These are phyloP conservation scores for Arthrinium phaeospermum DNA, from an alignment of 2,329 filamentous ascomycete species.

Conservation along the genomic window DNA sequence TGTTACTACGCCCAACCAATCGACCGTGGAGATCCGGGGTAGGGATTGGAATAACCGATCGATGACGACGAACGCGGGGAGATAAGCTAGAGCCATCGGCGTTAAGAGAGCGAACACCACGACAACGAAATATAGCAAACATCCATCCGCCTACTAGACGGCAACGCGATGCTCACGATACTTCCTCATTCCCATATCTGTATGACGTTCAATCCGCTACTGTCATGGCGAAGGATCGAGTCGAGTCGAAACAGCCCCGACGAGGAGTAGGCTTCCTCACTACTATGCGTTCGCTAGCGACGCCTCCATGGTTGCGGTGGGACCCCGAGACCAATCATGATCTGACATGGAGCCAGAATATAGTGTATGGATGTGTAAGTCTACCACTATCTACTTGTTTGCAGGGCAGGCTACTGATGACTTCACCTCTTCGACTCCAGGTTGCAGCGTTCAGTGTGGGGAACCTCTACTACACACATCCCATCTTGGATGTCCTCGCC, in stretches of 20 bases:
- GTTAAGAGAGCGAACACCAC: not conserved
- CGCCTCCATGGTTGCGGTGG: constrained; percentile 9
- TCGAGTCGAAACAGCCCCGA: not conserved
- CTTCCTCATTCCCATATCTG: not conserved
- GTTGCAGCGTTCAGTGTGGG: constrained; percentile 57
- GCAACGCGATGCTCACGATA: not conserved
- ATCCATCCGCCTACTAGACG: not conserved
- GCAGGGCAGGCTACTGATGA: not conserved
- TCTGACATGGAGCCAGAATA: constrained; percentile 17
- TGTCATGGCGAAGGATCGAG: not conserved
- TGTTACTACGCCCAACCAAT: not conserved
- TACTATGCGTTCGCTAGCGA: not conserved
- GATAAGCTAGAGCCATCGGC: not conserved
- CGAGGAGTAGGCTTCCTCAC: not conserved
- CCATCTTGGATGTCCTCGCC: constrained; percentile 63
- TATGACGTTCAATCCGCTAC: not conserved
- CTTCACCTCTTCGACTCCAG: not conserved
- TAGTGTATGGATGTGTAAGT: constrained; percentile 17
- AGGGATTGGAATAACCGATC: not conserved
- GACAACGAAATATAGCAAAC: not conserved
- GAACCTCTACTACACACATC: constrained; percentile 67
- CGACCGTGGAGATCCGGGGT: not conserved
- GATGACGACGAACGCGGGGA: not conserved
- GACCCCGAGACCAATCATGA: constrained; percentile 19
- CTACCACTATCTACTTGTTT: not conserved